Percentiles rank a stretch among this genome's conserved stretches.
phyloP scores from a whole-genome alignment of 305 asterid species.

The Salvia sclarea region DNA sequence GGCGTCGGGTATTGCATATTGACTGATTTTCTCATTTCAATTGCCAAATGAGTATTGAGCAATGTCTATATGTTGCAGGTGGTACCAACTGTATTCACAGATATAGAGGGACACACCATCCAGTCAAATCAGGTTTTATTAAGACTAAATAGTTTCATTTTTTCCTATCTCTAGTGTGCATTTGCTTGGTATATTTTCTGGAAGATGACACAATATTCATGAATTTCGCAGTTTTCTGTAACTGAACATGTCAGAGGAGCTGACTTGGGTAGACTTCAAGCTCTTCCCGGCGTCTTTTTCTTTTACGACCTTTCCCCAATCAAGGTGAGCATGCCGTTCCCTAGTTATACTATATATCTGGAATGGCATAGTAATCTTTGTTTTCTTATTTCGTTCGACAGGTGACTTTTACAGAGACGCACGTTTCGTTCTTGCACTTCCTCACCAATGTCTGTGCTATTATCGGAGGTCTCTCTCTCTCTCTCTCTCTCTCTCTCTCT shows the following conservation, averaged over 20 bases:
- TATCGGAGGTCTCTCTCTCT: conserved; percentile 67
- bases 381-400: conserved; percentile 32
- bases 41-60: conserved; percentile 7
- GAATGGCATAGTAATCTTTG: neutral
- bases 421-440: conserved; percentile 83
- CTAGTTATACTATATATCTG: neutral
- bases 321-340: conserved; percentile 50
- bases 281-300: conserved; percentile 92
- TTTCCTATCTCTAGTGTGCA: neutral
- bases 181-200: neutral
- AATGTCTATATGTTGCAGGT: conserved; percentile 57
- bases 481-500: conserved; percentile 8
- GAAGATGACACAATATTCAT: conserved; percentile 28
- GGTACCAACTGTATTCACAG: conserved; percentile 92
- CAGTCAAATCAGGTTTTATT: conserved; percentile 84
- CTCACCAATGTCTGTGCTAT: conserved; percentile 94
- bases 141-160: neutral
- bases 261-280: conserved; percentile 62
- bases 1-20: neutral
- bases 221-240: conserved; percentile 81
- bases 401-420: conserved; percentile 85
- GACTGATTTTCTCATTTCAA: conserved; percentile 4
- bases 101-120: conserved; percentile 68
- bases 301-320: conserved; percentile 94
- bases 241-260: conserved; percentile 87